A percentile compares a stretch with the other conserved stretches of the same genome.
phyloP scores from a whole-genome alignment of 2,329 filamentous ascomycete genomes.

The Helotiales sp. region DNA sequence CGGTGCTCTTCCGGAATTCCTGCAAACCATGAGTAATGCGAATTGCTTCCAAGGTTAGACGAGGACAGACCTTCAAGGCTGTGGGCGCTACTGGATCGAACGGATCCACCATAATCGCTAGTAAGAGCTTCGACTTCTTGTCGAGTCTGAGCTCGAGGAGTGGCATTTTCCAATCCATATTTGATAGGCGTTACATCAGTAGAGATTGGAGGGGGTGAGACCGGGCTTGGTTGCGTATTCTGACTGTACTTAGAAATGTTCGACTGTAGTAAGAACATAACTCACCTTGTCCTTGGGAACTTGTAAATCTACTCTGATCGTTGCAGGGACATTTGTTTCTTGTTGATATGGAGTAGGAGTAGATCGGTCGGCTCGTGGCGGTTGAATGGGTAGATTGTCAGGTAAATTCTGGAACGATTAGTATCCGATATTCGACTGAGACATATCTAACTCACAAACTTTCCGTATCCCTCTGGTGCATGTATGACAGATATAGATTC shows the following conservation, averaged over 20 bases:
- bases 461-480: slow-evolving; percentile 80
- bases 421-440: slow-evolving; percentile 17
- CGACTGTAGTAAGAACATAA: not conserved
- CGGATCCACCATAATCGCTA: slow-evolving; percentile 53
- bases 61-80: slow-evolving; percentile 73
- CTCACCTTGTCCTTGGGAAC: slow-evolving; percentile 39
- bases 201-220: slow-evolving; percentile 71
- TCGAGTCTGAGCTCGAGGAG: slow-evolving; percentile 82
- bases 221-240: slow-evolving; percentile 38
- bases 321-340: slow-evolving; percentile 17
- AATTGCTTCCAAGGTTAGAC: slow-evolving; percentile 12
- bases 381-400: slow-evolving; percentile 30
- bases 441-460: slow-evolving; percentile 66
- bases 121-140: slow-evolving; percentile 69
- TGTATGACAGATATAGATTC: slow-evolving; percentile 91
- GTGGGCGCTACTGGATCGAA: slow-evolving; percentile 68
- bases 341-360: slow-evolving; percentile 43
- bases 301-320: slow-evolving; percentile 30
- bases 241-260: slow-evolving; percentile 27
- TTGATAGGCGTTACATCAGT: slow-evolving; percentile 72
- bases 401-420: slow-evolving; percentile 28
- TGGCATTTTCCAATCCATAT: slow-evolving; percentile 72
- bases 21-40: slow-evolving; percentile 38
- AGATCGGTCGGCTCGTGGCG: slow-evolving; percentile 34
- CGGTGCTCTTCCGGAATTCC: slow-evolving; percentile 48